Evolutionary conservation across 78 protist genomes (phyloP).

Genomic region (Salpingoeca rosetta): DNA sequence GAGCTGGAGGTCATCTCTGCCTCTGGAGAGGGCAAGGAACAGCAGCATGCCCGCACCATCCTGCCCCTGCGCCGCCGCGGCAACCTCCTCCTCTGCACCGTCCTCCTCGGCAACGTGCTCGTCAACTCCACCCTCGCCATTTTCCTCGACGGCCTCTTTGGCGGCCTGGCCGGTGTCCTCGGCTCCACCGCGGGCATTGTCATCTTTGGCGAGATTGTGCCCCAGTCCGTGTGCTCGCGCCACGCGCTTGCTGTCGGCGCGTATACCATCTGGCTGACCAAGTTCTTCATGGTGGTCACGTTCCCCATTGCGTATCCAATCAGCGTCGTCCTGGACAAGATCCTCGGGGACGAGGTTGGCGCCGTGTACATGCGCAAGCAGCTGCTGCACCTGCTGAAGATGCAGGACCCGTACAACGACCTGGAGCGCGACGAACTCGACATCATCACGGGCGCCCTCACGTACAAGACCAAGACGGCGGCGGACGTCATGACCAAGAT

Average conservation of each 20-base stretch:
- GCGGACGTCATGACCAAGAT: constrained; percentile 64
- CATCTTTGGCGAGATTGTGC: constrained; percentile 81
- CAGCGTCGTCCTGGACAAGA: constrained; percentile 50
- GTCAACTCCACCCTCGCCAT: constrained; percentile 76
- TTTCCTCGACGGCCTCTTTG: constrained; percentile 52
- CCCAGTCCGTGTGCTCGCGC: constrained; percentile 70
- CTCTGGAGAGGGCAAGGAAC: constrained; percentile 37
- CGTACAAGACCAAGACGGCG: background rate
- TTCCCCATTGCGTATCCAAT: constrained; percentile 67
- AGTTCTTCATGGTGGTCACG: constrained; percentile 39
- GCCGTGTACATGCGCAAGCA: constrained; percentile 54
- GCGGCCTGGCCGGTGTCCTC: constrained; percentile 60
- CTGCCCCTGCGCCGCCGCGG: constrained; percentile 73
- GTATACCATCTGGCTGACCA: constrained; percentile 38
- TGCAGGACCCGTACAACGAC: constrained; percentile 42
- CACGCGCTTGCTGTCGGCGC: constrained; percentile 66
- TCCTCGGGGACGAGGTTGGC: constrained; percentile 75
- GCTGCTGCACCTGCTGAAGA: constrained; percentile 51
- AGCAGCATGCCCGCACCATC: constrained; percentile 54
- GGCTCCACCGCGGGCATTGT: constrained; percentile 60
- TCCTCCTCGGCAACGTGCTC: constrained; percentile 83
- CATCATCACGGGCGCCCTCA: background rate
- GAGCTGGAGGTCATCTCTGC: constrained; percentile 55
- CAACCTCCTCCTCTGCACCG: constrained; percentile 84
- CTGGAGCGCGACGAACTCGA: constrained; percentile 44